A percentile compares a stretch with the other conserved stretches of the same genome.
Conservation (phyloP, 2,329 filamentous ascomycete genomes). For the Falciphora oryzae region DNA sequence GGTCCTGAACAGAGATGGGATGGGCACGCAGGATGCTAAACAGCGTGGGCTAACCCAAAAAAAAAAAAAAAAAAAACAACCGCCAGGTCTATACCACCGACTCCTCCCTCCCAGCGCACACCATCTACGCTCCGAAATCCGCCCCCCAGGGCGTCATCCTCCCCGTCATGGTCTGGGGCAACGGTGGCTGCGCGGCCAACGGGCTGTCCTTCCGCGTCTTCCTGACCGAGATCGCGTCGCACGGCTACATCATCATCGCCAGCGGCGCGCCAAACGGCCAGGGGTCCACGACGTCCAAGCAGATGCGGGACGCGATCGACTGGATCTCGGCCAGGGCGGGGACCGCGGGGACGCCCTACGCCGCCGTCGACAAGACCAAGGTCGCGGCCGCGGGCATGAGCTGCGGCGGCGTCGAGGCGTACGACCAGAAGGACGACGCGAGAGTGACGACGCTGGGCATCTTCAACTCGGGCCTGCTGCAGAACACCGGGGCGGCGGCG, state of each 20-base stretch:
- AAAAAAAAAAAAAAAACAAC: too few species aligned
- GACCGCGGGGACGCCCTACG: constrained; percentile 14
- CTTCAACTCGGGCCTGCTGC: constrained; percentile 20
- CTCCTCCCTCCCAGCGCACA: constrained; percentile 14
- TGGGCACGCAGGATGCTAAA: not conserved
- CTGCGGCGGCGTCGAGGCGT: constrained; percentile 27
- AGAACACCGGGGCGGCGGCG: not conserved
- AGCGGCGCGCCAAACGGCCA: constrained; percentile 17
- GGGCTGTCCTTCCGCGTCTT: constrained; percentile 15
- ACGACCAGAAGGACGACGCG: constrained; percentile 16
- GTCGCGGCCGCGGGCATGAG: constrained; percentile 24
- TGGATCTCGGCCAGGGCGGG: constrained; percentile 17
- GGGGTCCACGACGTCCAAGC: constrained; percentile 19
- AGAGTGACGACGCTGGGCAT: constrained; percentile 20
- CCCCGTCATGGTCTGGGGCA: constrained; percentile 26
- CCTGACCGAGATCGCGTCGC: constrained; percentile 21
- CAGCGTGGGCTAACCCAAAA: not conserved
- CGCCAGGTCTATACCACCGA: constrained; percentile 3
- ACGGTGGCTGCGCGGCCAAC: constrained; percentile 23
- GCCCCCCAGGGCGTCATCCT: constrained; percentile 15
- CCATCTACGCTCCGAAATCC: constrained; percentile 20
- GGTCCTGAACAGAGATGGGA: too few species aligned
- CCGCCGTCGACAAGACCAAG: constrained; percentile 19
- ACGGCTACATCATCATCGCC: constrained; percentile 22
- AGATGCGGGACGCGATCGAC: constrained; percentile 19